phyloP scores from a whole-genome alignment of 352 stramenopile genomes.

The Albugo laibachii region DNA sequence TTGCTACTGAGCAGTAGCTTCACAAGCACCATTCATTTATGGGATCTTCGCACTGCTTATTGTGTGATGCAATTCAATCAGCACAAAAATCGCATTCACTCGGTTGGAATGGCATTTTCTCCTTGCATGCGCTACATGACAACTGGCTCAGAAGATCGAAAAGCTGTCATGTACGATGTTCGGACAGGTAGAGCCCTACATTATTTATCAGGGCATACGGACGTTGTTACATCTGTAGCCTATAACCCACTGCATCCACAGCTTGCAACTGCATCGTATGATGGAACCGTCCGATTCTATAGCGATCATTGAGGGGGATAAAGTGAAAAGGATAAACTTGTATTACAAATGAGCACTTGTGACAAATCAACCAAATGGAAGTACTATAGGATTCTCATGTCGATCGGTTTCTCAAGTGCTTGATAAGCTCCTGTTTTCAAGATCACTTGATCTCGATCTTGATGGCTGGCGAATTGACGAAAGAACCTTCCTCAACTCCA shows the following conservation, averaged over 20 bases:
- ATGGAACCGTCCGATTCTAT: constrained; percentile 44
- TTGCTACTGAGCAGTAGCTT: constrained; percentile 53
- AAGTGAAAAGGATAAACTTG: constrained; percentile 5
- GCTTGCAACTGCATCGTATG: constrained; percentile 64
- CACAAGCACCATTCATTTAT: constrained; percentile 54
- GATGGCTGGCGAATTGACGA: constrained; percentile 68
- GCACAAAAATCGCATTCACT: constrained; percentile 70
- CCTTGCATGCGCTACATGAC: constrained; percentile 82
- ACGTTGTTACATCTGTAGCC: constrained; percentile 56
- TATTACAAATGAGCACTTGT: neutral
- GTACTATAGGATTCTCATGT: too few species aligned
- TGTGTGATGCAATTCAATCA: constrained; percentile 70
- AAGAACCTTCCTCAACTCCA: constrained; percentile 39
- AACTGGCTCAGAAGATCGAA: constrained; percentile 69
- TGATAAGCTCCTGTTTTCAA: too few species aligned
- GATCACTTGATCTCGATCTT: constrained; percentile 18
- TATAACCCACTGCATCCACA: constrained; percentile 67
- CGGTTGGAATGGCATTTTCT: constrained; percentile 50
- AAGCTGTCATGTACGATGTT: constrained; percentile 73
- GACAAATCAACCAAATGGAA: too few species aligned
- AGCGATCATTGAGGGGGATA: neutral
- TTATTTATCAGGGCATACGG: constrained; percentile 40
- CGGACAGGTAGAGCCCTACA: constrained; percentile 35
- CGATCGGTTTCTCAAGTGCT: too few species aligned
- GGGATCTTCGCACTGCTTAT: constrained; percentile 74